These are phyloP conservation scores for Yamadazyma kitorensis DNA, from an alignment of 805 yeast species.

Conservation along the genomic window DNA sequence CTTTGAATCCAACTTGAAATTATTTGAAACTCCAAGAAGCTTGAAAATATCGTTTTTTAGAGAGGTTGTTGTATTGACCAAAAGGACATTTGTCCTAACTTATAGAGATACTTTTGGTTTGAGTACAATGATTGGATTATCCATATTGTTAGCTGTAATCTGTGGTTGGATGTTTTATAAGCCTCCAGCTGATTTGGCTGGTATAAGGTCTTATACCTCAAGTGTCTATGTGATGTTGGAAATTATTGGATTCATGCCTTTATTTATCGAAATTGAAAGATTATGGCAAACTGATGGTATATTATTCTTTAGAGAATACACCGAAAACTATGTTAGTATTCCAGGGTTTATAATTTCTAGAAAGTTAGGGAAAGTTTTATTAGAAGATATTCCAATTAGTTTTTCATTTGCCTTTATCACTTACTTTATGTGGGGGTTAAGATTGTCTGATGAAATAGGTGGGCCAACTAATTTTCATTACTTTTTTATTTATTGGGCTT, in stretches of 20 bases:
- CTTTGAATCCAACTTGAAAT: constrained; percentile 8
- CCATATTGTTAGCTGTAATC: constrained; percentile 52
- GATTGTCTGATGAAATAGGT: constrained; percentile 23
- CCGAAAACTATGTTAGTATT: constrained; percentile 65
- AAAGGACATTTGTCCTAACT: constrained; percentile 30
- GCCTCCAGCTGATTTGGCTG: constrained; percentile 58
- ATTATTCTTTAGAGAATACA: constrained; percentile 53
- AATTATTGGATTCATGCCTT: constrained; percentile 38
- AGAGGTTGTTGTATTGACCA: constrained; percentile 33
- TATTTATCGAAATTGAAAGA: constrained; percentile 38
- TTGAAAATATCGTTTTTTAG: constrained; percentile 21
- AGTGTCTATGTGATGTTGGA: constrained; percentile 36
- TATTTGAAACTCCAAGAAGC: constrained; percentile 12
- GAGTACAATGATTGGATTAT: constrained; percentile 35
- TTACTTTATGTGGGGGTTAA: constrained; percentile 76
- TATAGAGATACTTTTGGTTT: constrained; percentile 33
- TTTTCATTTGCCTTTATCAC: constrained; percentile 58
- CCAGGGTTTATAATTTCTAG: constrained; percentile 67
- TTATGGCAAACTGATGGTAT: constrained; percentile 38
- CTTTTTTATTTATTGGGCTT: constrained; percentile 64
- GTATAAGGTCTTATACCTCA: constrained; percentile 57
- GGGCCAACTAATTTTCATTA: constrained; percentile 27
- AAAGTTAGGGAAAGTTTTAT: constrained; percentile 58
- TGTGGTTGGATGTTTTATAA: constrained; percentile 76
- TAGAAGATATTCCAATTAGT: constrained; percentile 69